Percentiles rank a stretch among this genome's conserved stretches.
These are phyloP conservation scores for Kitagawia praeruptora DNA, from an alignment of 129 eudicot species.

Conservation along the genomic window DNA sequence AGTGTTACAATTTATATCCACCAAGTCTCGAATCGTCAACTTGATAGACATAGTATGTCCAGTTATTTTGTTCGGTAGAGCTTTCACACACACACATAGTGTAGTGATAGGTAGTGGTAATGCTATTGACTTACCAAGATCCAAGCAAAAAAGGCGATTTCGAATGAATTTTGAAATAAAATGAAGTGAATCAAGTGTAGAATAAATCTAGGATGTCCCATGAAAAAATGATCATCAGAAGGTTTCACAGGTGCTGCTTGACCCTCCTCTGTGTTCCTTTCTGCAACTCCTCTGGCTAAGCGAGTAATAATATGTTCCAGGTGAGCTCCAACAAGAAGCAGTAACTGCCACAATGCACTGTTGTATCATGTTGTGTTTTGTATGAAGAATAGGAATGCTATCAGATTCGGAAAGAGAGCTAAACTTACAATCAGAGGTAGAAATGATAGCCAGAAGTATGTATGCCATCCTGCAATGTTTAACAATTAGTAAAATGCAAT, in stretches of 20 bases:
- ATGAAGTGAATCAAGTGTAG: slow-evolving; percentile 36
- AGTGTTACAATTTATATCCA: background rate
- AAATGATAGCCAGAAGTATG: slow-evolving; percentile 85
- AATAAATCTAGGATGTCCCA: slow-evolving; percentile 19
- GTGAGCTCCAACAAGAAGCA: slow-evolving; percentile 34
- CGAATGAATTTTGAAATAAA: slow-evolving; percentile 34
- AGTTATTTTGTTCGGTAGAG: too few relatives aligned
- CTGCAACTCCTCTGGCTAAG: slow-evolving; percentile 23
- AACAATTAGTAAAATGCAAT: too few relatives aligned
- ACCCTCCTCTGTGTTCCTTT: background rate
- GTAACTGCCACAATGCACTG: slow-evolving; percentile 16
- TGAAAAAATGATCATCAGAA: slow-evolving; percentile 29
- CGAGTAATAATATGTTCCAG: slow-evolving; percentile 27
- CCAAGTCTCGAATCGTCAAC: too few relatives aligned
- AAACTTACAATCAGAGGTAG: slow-evolving; percentile 73
- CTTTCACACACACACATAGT: too few relatives aligned
- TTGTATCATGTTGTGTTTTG: background rate
- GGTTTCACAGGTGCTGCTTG: slow-evolving; percentile 18
- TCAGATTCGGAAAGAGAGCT: background rate
- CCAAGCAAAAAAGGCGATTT: slow-evolving; percentile 33
- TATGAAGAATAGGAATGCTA: background rate
- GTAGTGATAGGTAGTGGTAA: background rate
- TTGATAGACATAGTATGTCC: too few relatives aligned
- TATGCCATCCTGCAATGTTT: slow-evolving; percentile 65
- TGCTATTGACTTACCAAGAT: slow-evolving; percentile 17